Evolutionary conservation across 495 filamentous ascomycete species (phyloP).

Genomic region (Amphirosellinia nigrospora): DNA sequence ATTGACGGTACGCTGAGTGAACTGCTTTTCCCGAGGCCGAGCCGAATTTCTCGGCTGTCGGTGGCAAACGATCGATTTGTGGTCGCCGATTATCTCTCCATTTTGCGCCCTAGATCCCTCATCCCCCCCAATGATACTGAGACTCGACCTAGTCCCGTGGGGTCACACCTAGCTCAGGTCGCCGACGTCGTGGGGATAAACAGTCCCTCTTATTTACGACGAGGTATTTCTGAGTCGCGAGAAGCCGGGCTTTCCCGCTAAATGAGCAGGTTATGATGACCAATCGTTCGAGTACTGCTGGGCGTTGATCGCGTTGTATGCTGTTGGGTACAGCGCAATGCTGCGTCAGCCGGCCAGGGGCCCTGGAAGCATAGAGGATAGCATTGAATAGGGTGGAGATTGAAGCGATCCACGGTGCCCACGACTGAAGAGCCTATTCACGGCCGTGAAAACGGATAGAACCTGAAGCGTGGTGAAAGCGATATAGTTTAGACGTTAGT

Average conservation of each 20-base stretch:
- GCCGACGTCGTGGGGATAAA: background rate
- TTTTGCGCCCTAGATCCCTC: background rate
- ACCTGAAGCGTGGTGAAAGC: background rate
- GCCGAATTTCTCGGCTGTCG: background rate
- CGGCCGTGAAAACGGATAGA: background rate
- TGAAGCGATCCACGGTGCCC: background rate
- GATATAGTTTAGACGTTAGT: background rate
- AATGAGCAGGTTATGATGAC: conserved; percentile 17
- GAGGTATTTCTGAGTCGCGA: background rate
- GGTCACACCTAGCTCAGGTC: background rate
- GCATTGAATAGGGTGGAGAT: background rate
- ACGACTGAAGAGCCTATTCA: background rate
- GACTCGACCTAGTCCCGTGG: background rate
- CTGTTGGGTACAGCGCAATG: background rate
- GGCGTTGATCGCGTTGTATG: background rate
- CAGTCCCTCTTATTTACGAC: background rate
- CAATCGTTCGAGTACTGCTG: conserved; percentile 1
- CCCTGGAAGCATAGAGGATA: background rate
- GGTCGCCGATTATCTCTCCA: conserved; percentile 13
- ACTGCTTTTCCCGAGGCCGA: background rate
- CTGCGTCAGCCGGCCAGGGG: background rate
- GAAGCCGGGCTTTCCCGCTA: background rate
- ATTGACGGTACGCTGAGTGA: background rate
- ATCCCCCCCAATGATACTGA: background rate
- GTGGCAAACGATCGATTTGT: background rate